These are phyloP conservation scores for Brettanomyces nanus DNA, from an alignment of 805 yeast genomes.

Conservation along the genomic window DNA sequence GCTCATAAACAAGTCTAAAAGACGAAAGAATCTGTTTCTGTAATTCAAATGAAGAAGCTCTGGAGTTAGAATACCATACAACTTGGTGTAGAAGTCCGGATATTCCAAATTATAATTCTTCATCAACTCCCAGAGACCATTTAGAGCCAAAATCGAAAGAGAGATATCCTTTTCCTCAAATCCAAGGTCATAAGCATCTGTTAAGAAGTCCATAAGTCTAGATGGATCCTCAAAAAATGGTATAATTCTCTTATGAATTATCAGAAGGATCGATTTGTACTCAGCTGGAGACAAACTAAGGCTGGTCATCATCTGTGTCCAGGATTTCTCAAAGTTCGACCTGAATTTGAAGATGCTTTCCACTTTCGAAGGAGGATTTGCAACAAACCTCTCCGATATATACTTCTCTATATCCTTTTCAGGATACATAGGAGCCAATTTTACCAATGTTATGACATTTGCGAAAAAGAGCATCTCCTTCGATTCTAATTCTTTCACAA, in stretches of 20 bases:
- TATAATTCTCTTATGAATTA: constrained; percentile 76
- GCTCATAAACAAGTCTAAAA: constrained; percentile 75
- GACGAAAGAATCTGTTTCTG: constrained; percentile 79
- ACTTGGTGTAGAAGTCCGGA: constrained; percentile 79
- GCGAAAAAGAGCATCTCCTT: constrained; percentile 24
- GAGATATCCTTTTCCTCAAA: constrained; percentile 25
- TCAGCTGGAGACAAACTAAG: constrained; percentile 38
- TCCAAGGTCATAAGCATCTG: constrained; percentile 64
- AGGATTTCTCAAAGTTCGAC: constrained; percentile 58
- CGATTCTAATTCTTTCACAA: constrained; percentile 11
- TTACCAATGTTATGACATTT: constrained; percentile 33
- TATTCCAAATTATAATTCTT: constrained; percentile 77
- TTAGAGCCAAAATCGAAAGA: constrained; percentile 60
- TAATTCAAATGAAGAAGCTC: constrained; percentile 68
- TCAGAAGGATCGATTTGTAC: constrained; percentile 58
- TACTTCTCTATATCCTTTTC: constrained; percentile 22
- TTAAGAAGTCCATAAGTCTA: constrained; percentile 83
- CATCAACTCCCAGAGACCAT: constrained; percentile 83
- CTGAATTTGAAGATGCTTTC: constrained; percentile 36
- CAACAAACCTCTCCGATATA: constrained; percentile 24
- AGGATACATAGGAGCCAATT: constrained; percentile 23
- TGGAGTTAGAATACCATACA: constrained; percentile 74
- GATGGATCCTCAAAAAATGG: constrained; percentile 78
- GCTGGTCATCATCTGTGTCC: constrained; percentile 46
- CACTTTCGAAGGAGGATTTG: constrained; percentile 38